Evolutionary conservation across 306 rosid species (phyloP).

Genomic region (Argentina anserina): DNA sequence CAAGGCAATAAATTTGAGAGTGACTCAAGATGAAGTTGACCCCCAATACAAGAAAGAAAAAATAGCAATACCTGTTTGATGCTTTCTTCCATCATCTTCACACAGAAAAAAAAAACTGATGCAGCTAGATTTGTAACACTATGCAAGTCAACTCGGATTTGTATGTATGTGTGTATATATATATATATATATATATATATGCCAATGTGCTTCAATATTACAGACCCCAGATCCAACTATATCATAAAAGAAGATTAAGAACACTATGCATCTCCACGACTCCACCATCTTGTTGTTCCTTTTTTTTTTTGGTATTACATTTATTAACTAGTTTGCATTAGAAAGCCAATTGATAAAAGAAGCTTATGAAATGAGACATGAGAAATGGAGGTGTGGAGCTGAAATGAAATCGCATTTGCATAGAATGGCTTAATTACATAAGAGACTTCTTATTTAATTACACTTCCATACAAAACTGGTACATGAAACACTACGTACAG

Average conservation of each 20-base stretch:
- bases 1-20: not conserved
- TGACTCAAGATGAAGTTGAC: slow-evolving; percentile 22
- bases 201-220: not conserved
- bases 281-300: not conserved
- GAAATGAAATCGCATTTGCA: not conserved
- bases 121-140: not conserved
- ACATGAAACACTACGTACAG: not conserved
- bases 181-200: not conserved
- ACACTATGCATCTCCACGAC: not conserved
- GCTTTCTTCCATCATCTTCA: slow-evolving; percentile 12
- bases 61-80: slow-evolving; percentile 5
- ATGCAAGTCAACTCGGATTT: slow-evolving; percentile 18
- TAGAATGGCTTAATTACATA: not conserved
- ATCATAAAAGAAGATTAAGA: not conserved
- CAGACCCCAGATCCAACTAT: not conserved
- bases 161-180: not conserved
- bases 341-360: not conserved
- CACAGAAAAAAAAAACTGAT: slow-evolving; percentile 4
- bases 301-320: not conserved
- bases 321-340: not conserved
- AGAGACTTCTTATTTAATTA: slow-evolving; percentile 8
- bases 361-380: not conserved
- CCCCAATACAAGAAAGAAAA: not conserved
- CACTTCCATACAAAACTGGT: slow-evolving; percentile 17
- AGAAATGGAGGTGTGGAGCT: not conserved